Percentiles rank a stretch among this genome's conserved stretches.
Conservation (phyloP, 208 protist species). For the Trypanosoma rangeli region DNA sequence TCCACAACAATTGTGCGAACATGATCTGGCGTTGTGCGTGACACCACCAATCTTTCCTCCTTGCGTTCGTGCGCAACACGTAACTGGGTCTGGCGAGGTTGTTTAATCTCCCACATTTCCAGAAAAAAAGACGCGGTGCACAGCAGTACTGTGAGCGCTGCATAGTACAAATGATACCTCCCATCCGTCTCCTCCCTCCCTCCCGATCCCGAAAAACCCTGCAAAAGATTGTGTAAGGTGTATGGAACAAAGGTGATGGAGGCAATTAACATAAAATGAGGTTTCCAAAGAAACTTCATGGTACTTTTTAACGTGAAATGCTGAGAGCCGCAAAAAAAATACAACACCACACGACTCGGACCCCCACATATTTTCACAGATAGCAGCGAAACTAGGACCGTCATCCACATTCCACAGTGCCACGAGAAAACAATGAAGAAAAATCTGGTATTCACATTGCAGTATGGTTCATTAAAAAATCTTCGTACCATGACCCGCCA, state of each 20-base stretch:
- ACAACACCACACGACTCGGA: neutral
- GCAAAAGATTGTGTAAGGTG: neutral
- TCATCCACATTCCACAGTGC: neutral
- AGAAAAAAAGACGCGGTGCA: neutral
- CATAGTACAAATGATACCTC: neutral
- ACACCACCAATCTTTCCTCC: neutral
- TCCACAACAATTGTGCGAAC: neutral
- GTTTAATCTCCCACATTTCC: neutral
- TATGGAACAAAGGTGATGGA: constrained; percentile 19
- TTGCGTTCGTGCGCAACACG: neutral
- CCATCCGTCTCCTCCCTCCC: neutral
- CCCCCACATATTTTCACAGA: neutral
- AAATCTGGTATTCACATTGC: neutral
- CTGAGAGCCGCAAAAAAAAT: constrained; percentile 25
- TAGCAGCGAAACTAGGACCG: neutral
- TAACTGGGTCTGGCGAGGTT: neutral
- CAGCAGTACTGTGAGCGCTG: neutral
- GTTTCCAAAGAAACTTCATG: constrained; percentile 9
- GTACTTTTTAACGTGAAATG: constrained; percentile 7
- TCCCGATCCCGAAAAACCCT: neutral
- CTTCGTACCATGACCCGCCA: neutral
- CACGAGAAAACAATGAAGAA: constrained; percentile 5
- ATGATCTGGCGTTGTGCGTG: neutral
- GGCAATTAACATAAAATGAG: constrained; percentile 18
- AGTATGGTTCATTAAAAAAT: constrained; percentile 8